phyloP scores from a whole-genome alignment of 306 rosid species.

The Casuarina equisetifolia region DNA sequence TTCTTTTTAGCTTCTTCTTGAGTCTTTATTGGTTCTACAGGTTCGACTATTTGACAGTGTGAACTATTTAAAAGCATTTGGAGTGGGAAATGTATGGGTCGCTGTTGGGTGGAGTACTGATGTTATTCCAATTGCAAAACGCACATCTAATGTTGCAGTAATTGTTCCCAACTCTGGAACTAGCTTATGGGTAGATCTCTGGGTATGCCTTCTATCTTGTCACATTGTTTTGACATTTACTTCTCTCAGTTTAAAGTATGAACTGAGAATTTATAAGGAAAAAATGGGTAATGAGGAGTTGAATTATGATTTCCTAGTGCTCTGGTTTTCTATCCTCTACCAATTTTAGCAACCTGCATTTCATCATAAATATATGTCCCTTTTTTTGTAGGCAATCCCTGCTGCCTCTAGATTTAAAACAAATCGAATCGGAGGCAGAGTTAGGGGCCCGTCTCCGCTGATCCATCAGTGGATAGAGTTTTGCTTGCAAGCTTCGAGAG shows the following conservation, averaged over 20 bases:
- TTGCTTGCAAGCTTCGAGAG: conserved; percentile 85
- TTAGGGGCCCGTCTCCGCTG: conserved; percentile 88
- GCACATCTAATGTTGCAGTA: conserved; percentile 79
- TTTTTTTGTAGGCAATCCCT: conserved; percentile 66
- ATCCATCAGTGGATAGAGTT: conserved; percentile 91
- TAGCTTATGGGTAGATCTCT: conserved; percentile 89
- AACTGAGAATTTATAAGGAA: background rate
- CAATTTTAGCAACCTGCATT: background rate
- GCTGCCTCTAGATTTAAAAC: conserved; percentile 65
- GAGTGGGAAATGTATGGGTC: conserved; percentile 89
- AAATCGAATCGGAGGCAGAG: conserved; percentile 62
- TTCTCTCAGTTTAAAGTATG: background rate
- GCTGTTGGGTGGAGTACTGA: conserved; percentile 99
- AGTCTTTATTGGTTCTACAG: conserved; percentile 40
- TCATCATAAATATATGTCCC: background rate
- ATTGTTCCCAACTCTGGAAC: conserved; percentile 88
- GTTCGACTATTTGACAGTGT: conserved; percentile 77
- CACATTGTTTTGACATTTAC: conserved; percentile 13
- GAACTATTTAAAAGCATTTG: conserved; percentile 84
- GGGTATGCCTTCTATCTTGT: conserved; percentile 55
- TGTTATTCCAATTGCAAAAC: conserved; percentile 79
- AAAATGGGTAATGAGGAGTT: background rate
- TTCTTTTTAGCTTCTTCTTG: background rate
- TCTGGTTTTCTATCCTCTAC: background rate
- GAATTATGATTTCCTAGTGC: background rate